These are phyloP conservation scores for Penicillium cataractarum DNA, from an alignment of 495 filamentous ascomycete species.

Conservation along the genomic window DNA sequence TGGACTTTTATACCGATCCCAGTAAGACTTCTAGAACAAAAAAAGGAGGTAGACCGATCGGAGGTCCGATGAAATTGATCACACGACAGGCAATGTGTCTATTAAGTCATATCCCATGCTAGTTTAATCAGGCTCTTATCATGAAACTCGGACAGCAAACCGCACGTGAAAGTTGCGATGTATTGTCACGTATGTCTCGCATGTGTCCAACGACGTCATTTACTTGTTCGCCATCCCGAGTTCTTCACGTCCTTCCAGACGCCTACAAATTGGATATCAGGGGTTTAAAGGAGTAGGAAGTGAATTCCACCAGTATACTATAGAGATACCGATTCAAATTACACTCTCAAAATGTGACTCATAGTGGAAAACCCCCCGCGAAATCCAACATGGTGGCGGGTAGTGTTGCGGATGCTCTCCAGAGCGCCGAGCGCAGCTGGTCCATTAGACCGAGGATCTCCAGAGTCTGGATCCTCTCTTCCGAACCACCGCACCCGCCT, in stretches of 20 bases:
- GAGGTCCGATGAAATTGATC: not conserved
- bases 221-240: slow-evolving; percentile 16
- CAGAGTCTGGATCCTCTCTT: slow-evolving; percentile 44
- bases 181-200: slow-evolving; percentile 29
- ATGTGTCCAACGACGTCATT: slow-evolving; percentile 43
- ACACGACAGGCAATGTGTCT: not conserved
- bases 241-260: slow-evolving; percentile 9
- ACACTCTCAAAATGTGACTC: not conserved
- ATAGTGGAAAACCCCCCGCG: not conserved
- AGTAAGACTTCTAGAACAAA: not conserved
- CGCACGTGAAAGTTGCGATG: slow-evolving; percentile 34
- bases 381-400: not conserved
- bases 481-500: slow-evolving; percentile 42
- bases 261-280: not conserved
- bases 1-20: not conserved
- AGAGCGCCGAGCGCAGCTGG: slow-evolving; percentile 15
- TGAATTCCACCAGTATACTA: not conserved
- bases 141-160: not conserved
- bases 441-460: slow-evolving; percentile 52
- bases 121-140: not conserved
- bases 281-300: not conserved
- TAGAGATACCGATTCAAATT: slow-evolving; percentile 21
- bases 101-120: not conserved
- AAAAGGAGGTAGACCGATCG: not conserved
- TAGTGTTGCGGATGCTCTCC: not conserved